Evolutionary conservation across 345 rosid genomes (phyloP).

Genomic region (Psidium guajava): DNA sequence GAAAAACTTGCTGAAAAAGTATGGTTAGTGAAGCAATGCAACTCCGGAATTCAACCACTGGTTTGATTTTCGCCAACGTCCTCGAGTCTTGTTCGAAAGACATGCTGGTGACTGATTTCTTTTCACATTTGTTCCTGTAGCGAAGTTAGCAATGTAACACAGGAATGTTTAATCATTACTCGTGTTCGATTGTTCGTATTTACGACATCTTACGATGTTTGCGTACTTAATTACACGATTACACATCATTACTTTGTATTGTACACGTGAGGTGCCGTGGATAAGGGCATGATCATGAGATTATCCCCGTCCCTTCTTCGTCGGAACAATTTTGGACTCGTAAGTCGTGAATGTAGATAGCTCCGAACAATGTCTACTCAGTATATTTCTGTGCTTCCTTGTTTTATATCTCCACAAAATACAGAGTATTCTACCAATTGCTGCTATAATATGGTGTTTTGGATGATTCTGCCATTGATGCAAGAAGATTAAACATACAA

Average conservation of each 20-base stretch:
- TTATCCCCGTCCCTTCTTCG: neutral
- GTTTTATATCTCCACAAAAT: neutral
- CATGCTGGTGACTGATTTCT: too few relatives aligned
- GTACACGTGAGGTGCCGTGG: neutral
- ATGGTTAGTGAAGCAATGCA: slow-evolving; percentile 21
- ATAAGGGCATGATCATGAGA: neutral
- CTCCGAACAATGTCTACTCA: neutral
- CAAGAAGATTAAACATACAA: neutral
- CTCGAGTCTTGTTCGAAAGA: too few relatives aligned
- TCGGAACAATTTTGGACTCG: neutral
- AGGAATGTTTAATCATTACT: neutral
- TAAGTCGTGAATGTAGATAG: neutral
- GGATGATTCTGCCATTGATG: neutral
- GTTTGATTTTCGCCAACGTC: neutral
- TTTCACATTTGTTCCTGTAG: neutral
- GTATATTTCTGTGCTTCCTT: neutral
- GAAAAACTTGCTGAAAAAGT: slow-evolving; percentile 46
- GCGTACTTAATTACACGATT: neutral
- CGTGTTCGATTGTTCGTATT: neutral
- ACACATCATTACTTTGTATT: neutral
- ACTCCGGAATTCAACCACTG: neutral
- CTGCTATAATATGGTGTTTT: neutral
- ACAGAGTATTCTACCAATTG: neutral
- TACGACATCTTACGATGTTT: neutral
- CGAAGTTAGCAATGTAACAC: neutral